Conservation (phyloP, 176 grass and related monocot species). For the Oryza longistaminata region DNA sequence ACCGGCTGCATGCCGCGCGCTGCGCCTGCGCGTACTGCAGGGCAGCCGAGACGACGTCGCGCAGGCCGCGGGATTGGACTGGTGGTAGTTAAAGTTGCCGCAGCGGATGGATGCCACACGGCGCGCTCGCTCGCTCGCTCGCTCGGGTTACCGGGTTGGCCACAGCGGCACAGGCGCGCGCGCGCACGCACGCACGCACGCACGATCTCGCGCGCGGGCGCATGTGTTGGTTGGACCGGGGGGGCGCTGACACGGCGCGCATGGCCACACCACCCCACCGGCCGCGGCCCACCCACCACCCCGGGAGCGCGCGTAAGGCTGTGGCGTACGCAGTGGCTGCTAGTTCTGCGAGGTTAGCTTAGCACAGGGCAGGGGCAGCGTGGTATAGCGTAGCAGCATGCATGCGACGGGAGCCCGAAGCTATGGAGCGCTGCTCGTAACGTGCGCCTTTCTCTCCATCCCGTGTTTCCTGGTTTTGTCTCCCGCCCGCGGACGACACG, state of each 20-base stretch:
- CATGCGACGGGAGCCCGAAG: not conserved
- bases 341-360: not conserved
- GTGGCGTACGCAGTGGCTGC: not conserved
- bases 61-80: not conserved
- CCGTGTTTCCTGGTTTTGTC: conserved; percentile 40
- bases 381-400: not conserved
- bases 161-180: too few relatives aligned
- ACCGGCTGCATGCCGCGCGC: too few relatives aligned
- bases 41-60: too few relatives aligned
- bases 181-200: too few relatives aligned
- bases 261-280: not conserved
- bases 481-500: not conserved
- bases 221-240: conserved; percentile 24
- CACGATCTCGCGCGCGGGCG: not conserved
- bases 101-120: not conserved
- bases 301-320: not conserved
- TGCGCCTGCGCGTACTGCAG: too few relatives aligned
- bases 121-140: not conserved
- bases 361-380: not conserved
- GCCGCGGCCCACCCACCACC: too few relatives aligned
- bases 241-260: not conserved
- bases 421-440: not conserved
- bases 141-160: not conserved
- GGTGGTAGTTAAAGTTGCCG: not conserved
- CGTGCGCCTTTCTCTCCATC: not conserved